Evolutionary conservation across 2,329 filamentous ascomycete species (phyloP), one percentile per base, ranked within the genome.

Genomic region (Aspergillus amoenus): DNA sequence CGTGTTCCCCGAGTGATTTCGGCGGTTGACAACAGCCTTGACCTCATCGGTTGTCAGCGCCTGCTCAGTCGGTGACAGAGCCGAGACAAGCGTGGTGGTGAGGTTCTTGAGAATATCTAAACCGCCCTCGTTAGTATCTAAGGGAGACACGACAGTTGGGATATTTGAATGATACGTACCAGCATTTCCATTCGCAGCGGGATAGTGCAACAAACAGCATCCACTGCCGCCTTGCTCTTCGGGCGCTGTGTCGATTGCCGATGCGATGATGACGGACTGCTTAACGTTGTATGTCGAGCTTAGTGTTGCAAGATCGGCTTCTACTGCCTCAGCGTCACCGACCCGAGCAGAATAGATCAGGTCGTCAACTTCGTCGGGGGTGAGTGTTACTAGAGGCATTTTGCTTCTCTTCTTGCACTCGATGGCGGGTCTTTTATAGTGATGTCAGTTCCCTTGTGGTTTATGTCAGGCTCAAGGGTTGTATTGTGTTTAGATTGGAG

Each of bases 1-100:
- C 1, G 93, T 97, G 78, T 97, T 97, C 44, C 92, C 93, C 45
- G 89, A 88, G 60, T 86, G 80, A 69, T 99, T 99, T 60, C 84
- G 81, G 72, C 78, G 73, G 70, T 80, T 76, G 49, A 80, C 53
- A 3, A 78, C 66, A 4, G 68, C 60, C 7, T 61, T 57, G 43
- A 66, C 30, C 55, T 65, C 52, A 59, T 64, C 57, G 47, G 46
- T 61, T 47, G 46, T 42, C 0, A 46, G 15, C 30, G 34, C 11
- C 34, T 17, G 51, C 21, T 8, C 56, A 40, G n/a, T 24, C 27
- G 27, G 27, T 27, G 27, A 48, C 8, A 12, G 18, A 3, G 22
- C 49, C 11, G 42, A 24, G 11, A 63, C 61, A 52, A 82, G 71
- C 24, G 71, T 67, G 60, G 74, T 74, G 40, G 82, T 76, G 53